phyloP scores from a whole-genome alignment of 2,329 filamentous ascomycete genomes.

The Endocalyx cinctus region DNA sequence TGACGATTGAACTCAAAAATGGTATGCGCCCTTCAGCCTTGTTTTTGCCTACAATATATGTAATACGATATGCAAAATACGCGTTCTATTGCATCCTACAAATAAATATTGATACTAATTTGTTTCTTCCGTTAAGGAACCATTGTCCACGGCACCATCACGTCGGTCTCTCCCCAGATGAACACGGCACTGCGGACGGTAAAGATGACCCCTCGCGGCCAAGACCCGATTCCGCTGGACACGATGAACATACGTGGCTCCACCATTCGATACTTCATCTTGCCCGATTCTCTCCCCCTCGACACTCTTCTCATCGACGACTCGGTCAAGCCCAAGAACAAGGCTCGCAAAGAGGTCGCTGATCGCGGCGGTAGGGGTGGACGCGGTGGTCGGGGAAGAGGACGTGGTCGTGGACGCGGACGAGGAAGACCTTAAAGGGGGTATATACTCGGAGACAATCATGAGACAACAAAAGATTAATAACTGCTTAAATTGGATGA shows the following conservation, averaged over 20 bases:
- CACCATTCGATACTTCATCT: constrained; percentile 93
- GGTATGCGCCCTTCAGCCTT: constrained; percentile 48
- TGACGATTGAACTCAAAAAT: constrained; percentile 98
- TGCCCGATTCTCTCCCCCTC: constrained; percentile 90
- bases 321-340: constrained; percentile 98
- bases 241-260: constrained; percentile 96
- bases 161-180: constrained; percentile 96
- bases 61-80: too few relatives aligned
- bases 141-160: constrained; percentile 94
- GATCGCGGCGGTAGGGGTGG: constrained; percentile 53
- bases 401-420: constrained; percentile 52
- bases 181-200: constrained; percentile 94
- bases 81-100: too few relatives aligned
- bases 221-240: constrained; percentile 83
- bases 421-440: constrained; percentile 35
- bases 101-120: too few relatives aligned
- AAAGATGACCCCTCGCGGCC: constrained; percentile 90
- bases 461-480: not conserved
- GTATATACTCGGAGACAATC: not conserved
- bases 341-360: constrained; percentile 85
- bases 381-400: constrained; percentile 48
- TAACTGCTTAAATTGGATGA: too few relatives aligned
- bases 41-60: too few relatives aligned
- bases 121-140: constrained; percentile 57
- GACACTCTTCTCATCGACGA: constrained; percentile 96